A percentile compares a stretch with the other conserved stretches of the same genome.
phyloP scores from a whole-genome alignment of 1,139 yeast species.

The Nakaseomyces sp. region DNA sequence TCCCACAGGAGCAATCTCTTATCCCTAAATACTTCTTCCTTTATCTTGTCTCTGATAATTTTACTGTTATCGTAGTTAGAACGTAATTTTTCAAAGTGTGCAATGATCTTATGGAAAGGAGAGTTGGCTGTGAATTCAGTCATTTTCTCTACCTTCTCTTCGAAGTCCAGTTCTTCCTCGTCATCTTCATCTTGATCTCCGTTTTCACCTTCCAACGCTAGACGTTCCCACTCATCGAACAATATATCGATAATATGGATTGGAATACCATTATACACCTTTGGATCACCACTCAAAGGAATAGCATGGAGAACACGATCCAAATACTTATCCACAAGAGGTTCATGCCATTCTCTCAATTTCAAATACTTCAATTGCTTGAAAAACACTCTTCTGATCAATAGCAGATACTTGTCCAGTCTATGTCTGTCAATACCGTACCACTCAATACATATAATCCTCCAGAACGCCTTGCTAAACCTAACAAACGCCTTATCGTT shows the following conservation, averaged over 20 bases:
- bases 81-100: constrained; percentile 50
- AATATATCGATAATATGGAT: constrained; percentile 79
- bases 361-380: constrained; percentile 54
- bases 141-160: constrained; percentile 28
- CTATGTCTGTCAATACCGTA: constrained; percentile 73
- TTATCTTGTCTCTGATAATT: constrained; percentile 57
- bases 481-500: constrained; percentile 32
- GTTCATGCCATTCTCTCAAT: constrained; percentile 47
- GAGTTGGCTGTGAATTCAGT: constrained; percentile 32
- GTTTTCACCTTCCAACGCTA: constrained; percentile 40
- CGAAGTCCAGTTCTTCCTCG: constrained; percentile 31
- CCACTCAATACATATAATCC: constrained; percentile 76
- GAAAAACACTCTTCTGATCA: constrained; percentile 68
- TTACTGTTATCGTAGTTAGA: constrained; percentile 43
- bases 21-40: constrained; percentile 59
- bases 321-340: constrained; percentile 40
- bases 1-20: constrained; percentile 61
- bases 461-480: constrained; percentile 77
- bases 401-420: constrained; percentile 74
- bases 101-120: constrained; percentile 49
- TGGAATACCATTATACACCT: constrained; percentile 67
- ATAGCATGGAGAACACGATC: constrained; percentile 35
- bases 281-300: constrained; percentile 51
- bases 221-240: constrained; percentile 72
- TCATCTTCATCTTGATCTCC: constrained; percentile 29